Base-by-base conservation (phyloP, 2,329 filamentous ascomycete genomes). In the Alternaria sp. region DNA sequence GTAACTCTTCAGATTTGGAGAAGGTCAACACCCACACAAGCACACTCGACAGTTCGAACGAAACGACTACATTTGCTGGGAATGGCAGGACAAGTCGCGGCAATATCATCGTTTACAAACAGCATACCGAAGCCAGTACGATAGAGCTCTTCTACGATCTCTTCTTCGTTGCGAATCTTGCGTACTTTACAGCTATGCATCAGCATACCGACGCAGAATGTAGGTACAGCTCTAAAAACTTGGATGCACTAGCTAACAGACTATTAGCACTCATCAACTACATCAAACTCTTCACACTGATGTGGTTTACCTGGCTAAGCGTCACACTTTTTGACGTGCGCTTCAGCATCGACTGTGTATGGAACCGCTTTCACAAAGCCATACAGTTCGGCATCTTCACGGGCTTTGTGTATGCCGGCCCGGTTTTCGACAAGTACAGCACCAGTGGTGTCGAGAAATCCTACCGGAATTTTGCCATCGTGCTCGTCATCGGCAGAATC, bases 241-340 rank as follows among this genome's bases (percentile, higher is more conserved):
- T 15, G 10, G 12, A 9, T 53, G 6, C 12, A 11, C 12, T 14
- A 1, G 54, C 62, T 68, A 20, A 71, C 12, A n/a, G 10, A 20
- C 8, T 8, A 3, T 26, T n/a, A 72, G 69, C 63, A 21, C 68
- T 82, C 5, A 67, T 73, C 55, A 70, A 83, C 54, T 85, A 87
- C 69, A 78, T 87, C 58, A 80, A 86, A 50, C 86, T 86, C 65
- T 83, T 88, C 72, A 79, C 85, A 8, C 81, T 91, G 11, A 79
- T 90, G 14, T 91, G 89, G 89, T 87, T 89, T 62, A 90, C 87
- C 15, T 91, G 89, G 89, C 82, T 90, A 15, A 81, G 88, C 56
- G 85, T 87, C 15, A 85, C 86, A 11, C 78, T 91, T 1, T 90
- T 88, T 72, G 89, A 91, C 75, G 85, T 90, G 37, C 87, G 89